These are phyloP conservation scores for Coniochaeta sp. DNA, from an alignment of 2,329 filamentous ascomycete species.

Conservation along the genomic window DNA sequence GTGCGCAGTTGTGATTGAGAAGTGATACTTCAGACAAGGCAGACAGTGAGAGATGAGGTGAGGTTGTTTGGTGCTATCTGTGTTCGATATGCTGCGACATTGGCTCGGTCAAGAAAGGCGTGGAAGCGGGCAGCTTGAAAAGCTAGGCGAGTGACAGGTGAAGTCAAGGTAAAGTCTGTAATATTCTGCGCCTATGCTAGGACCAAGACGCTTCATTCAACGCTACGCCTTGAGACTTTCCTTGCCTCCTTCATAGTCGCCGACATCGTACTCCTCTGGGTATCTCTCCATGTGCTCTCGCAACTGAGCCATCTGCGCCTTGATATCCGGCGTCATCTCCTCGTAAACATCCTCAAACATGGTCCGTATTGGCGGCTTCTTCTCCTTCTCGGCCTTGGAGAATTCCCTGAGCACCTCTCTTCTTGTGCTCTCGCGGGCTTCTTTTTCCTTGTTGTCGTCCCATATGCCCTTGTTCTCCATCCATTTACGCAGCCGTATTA, in stretches of 20 bases:
- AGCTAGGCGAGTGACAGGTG: background rate
- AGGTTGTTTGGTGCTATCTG: too few species aligned
- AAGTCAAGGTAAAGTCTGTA: background rate
- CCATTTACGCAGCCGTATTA: conserved; percentile 46
- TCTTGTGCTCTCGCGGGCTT: conserved; percentile 24
- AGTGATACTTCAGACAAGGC: background rate
- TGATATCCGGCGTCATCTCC: conserved; percentile 55
- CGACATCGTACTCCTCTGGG: conserved; percentile 78
- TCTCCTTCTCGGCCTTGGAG: conserved; percentile 71
- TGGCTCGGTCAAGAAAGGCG: background rate
- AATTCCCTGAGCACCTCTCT: conserved; percentile 74
- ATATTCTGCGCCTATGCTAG: background rate
- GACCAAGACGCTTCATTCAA: background rate
- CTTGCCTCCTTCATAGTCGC: conserved; percentile 22
- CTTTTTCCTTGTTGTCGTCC: conserved; percentile 74
- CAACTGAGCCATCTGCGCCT: conserved; percentile 66
- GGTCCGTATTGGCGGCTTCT: conserved; percentile 62
- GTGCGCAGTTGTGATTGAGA: background rate
- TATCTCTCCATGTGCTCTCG: conserved; percentile 75
- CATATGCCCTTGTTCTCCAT: conserved; percentile 77
- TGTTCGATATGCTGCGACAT: too few species aligned
- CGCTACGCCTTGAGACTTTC: conserved; percentile 14
- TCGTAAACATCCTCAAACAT: conserved; percentile 91
- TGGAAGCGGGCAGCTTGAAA: background rate
- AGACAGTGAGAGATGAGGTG: too few species aligned